Evolutionary conservation across 2,329 filamentous ascomycete genomes (phyloP).

Genomic region (Thermothelomyces thermophilus): DNA sequence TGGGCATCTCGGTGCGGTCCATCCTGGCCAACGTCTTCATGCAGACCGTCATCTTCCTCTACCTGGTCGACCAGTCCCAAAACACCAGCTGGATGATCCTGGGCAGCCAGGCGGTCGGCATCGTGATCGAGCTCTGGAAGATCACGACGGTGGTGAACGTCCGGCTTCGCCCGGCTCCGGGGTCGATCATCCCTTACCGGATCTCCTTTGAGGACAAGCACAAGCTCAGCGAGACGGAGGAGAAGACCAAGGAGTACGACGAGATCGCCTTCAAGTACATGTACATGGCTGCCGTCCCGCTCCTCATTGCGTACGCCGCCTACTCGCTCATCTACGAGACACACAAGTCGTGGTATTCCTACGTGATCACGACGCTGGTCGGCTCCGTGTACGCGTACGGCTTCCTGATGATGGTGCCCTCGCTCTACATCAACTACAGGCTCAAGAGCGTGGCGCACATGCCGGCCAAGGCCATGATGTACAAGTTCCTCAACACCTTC

Average conservation of each 20-base stretch:
- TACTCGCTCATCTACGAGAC: slow-evolving; percentile 90
- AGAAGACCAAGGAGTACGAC: slow-evolving; percentile 98
- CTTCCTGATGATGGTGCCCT: slow-evolving; percentile 98
- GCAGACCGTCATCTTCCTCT: slow-evolving; percentile 92
- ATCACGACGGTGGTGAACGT: slow-evolving; percentile 93
- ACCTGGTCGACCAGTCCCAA: slow-evolving; percentile 93
- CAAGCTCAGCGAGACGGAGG: slow-evolving; percentile 86
- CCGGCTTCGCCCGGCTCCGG: slow-evolving; percentile 63
- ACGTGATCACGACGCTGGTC: slow-evolving; percentile 88
- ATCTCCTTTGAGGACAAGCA: slow-evolving; percentile 94
- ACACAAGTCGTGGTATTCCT: slow-evolving; percentile 98
- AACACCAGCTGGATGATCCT: slow-evolving; percentile 99
- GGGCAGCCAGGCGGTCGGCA: slow-evolving; percentile 81
- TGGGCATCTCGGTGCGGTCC: slow-evolving; percentile 91
- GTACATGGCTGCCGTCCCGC: slow-evolving; percentile 83
- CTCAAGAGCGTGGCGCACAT: slow-evolving; percentile 94
- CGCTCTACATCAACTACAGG: slow-evolving; percentile 97
- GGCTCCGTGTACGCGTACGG: slow-evolving; percentile 96
- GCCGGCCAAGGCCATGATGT: slow-evolving; percentile 93
- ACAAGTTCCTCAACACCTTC: slow-evolving; percentile 98
- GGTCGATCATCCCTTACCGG: slow-evolving; percentile 69
- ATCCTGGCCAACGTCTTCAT: slow-evolving; percentile 98
- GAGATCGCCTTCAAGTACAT: slow-evolving; percentile 97
- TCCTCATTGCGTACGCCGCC: slow-evolving; percentile 79
- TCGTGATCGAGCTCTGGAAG: slow-evolving; percentile 73